Percentiles rank a stretch among this genome's conserved stretches.
These are phyloP conservation scores for Mrakia gelida DNA, from an alignment of 768 basidiomycete species.

Conservation along the genomic window DNA sequence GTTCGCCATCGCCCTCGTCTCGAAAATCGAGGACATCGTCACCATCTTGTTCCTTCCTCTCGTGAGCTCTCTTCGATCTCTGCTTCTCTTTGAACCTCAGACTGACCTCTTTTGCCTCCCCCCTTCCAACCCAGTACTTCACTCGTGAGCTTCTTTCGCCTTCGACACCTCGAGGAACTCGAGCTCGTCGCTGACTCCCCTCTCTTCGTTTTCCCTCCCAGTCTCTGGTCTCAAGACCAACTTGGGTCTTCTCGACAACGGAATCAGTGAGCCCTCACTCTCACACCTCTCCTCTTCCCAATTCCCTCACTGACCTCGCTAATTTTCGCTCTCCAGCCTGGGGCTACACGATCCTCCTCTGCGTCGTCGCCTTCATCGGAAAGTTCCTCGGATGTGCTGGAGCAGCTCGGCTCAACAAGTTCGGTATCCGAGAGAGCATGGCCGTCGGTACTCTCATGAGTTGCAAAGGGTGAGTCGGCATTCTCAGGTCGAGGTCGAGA, in stretches of 20 bases:
- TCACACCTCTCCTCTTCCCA: not conserved
- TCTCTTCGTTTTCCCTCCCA: not conserved
- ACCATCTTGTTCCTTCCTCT: slow-evolving; percentile 61
- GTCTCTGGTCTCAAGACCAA: slow-evolving; percentile 78
- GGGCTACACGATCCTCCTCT: slow-evolving; percentile 74
- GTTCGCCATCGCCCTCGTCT: slow-evolving; percentile 70
- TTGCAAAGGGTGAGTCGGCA: slow-evolving; percentile 67
- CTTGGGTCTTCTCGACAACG: slow-evolving; percentile 68
- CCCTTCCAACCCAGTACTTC: slow-evolving; percentile 61
- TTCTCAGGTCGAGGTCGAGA: not conserved
- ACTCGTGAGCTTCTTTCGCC: slow-evolving; percentile 46
- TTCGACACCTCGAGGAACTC: not conserved
- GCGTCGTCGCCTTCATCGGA: slow-evolving; percentile 66
- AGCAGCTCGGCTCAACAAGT: slow-evolving; percentile 60
- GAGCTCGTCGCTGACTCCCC: not conserved
- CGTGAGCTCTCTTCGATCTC: slow-evolving; percentile 44
- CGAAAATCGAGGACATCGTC: slow-evolving; percentile 85
- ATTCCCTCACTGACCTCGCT: not conserved
- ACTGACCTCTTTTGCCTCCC: not conserved
- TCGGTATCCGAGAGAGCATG: slow-evolving; percentile 68
- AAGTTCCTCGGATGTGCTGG: slow-evolving; percentile 70
- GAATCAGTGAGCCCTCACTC: slow-evolving; percentile 46
- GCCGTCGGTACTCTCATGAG: slow-evolving; percentile 85
- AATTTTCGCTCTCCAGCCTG: slow-evolving; percentile 48
- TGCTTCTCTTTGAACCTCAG: too few relatives aligned